Conservation (phyloP, 352 stramenopile species). For the Thalassiosira mediterranea region DNA sequence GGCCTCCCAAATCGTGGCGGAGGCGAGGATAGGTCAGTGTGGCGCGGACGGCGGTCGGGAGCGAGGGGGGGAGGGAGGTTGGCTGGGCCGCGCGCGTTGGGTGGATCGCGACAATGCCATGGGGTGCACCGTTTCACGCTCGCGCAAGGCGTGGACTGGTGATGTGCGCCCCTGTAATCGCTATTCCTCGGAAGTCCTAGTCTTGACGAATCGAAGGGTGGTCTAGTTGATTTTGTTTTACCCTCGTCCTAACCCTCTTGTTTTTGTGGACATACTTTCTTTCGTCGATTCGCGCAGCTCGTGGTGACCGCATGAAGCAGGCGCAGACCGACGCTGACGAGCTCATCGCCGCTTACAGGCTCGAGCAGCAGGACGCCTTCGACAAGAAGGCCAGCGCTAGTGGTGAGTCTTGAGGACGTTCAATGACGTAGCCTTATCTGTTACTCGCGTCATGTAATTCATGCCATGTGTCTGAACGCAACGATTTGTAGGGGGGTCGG, state of each 20-base stretch:
- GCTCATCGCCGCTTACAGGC: conserved; percentile 77
- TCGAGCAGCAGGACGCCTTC: conserved; percentile 83
- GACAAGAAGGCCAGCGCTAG: conserved; percentile 72
- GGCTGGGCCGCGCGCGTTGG: too few species aligned
- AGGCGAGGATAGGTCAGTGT: conserved; percentile 83
- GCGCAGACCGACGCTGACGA: conserved; percentile 78
- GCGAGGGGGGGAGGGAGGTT: too few species aligned
- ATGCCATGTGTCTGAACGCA: too few species aligned
- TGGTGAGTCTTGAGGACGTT: conserved; percentile 51
- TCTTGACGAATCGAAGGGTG: too few species aligned
- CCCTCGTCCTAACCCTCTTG: too few species aligned
- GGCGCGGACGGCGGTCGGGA: too few species aligned
- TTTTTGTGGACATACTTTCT: conserved; percentile 4
- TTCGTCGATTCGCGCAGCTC: conserved; percentile 48
- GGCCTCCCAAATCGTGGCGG: conserved; percentile 84
- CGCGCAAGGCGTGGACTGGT: not conserved
- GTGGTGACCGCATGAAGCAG: conserved; percentile 84
- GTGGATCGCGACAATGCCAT: too few species aligned
- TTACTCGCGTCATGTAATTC: too few species aligned
- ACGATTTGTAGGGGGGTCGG: conserved; percentile 68
- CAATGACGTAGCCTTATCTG: too few species aligned
- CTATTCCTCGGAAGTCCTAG: too few species aligned
- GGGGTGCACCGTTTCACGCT: not conserved
- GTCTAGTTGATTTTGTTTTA: not conserved
- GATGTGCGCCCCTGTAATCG: not conserved